phyloP scores from a whole-genome alignment of 306 rosid species.

The Casuarina glauca region DNA sequence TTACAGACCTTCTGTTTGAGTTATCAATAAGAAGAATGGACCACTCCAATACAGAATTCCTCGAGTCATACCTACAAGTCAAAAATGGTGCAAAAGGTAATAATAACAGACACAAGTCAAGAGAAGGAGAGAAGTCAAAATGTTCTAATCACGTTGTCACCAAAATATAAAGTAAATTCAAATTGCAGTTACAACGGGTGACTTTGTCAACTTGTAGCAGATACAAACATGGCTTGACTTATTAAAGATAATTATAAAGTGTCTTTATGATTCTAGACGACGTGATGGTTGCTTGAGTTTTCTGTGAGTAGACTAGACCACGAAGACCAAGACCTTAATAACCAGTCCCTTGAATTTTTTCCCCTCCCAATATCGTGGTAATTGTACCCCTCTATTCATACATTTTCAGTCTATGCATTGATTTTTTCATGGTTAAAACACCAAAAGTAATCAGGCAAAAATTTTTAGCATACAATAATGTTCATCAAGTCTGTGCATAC shows the following conservation, averaged over 20 bases:
- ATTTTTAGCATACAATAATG: neutral
- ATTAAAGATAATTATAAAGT: too few species aligned
- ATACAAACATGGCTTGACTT: too few species aligned
- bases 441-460: neutral
- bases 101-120: neutral
- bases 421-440: neutral
- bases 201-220: too few species aligned
- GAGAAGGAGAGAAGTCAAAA: conserved; percentile 6
- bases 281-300: too few species aligned
- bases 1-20: conserved; percentile 82
- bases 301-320: too few species aligned
- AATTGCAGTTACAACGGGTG: too few species aligned
- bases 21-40: conserved; percentile 81
- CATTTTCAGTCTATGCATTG: neutral
- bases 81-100: conserved; percentile 7
- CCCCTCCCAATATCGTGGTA: too few species aligned
- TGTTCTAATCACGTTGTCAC: neutral
- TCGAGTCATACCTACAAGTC: conserved; percentile 73
- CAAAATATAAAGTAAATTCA: too few species aligned
- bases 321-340: too few species aligned
- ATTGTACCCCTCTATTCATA: neutral
- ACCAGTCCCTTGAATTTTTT: too few species aligned
- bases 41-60: conserved; percentile 92
- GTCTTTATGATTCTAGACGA: too few species aligned
- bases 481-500: neutral